Percentiles rank a stretch among this genome's conserved stretches.
Evolutionary conservation across 305 asterid genomes (phyloP).

Genomic region (Fraxinus sp.): DNA sequence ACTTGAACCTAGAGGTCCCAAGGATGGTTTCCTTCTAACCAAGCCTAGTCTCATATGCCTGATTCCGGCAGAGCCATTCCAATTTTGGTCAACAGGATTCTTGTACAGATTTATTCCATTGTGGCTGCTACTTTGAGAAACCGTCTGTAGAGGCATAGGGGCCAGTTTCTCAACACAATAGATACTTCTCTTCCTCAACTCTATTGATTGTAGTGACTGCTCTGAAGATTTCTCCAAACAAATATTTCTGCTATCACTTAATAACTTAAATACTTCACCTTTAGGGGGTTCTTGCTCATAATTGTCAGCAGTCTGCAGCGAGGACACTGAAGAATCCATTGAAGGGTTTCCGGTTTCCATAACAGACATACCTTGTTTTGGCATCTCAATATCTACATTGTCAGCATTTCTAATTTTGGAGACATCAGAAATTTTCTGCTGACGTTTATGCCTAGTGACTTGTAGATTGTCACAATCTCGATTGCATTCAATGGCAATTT

Average conservation of each 20-base stretch:
- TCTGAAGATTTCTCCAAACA: conserved; percentile 12
- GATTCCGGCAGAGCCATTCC: conserved; percentile 20
- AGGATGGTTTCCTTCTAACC: conserved; percentile 33
- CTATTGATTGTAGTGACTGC: conserved; percentile 23
- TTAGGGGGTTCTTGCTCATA: conserved; percentile 22
- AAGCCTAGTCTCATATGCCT: conserved; percentile 40
- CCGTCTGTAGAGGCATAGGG: conserved; percentile 22
- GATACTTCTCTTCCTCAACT: conserved; percentile 26
- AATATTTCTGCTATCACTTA: conserved; percentile 12
- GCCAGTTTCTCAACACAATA: conserved; percentile 24
- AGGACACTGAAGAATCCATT: conserved; percentile 25
- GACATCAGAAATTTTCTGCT: conserved; percentile 35
- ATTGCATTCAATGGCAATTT: conserved; percentile 13
- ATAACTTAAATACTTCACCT: conserved; percentile 21
- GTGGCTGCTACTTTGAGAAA: conserved; percentile 22
- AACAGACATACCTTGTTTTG: conserved; percentile 28
- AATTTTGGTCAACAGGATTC: conserved; percentile 24
- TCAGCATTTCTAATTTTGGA: conserved; percentile 31
- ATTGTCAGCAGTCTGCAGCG: conserved; percentile 19
- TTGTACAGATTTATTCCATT: conserved; percentile 21
- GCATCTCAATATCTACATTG: conserved; percentile 20
- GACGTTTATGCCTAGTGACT: conserved; percentile 35
- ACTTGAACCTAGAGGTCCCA: conserved; percentile 22
- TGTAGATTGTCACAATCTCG: conserved; percentile 23
- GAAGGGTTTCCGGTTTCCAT: conserved; percentile 24